A percentile compares a stretch with the other conserved stretches of the same genome.
Conservation (phyloP, 176 grass and related monocot species). For the Thalia dealbata region DNA sequence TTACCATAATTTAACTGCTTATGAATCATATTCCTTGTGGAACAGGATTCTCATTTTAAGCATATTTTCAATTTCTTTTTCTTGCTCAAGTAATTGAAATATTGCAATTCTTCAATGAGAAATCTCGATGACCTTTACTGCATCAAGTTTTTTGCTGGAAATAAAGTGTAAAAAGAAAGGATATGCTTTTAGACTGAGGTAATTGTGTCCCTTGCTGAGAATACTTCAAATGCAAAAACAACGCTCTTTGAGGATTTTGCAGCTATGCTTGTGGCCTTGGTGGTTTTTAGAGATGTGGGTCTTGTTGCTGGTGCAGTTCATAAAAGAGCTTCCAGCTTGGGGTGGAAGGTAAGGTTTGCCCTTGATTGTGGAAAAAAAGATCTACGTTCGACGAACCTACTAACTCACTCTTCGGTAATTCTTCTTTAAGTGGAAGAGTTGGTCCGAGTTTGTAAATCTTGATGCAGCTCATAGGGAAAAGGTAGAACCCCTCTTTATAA, state of each 20-base stretch:
- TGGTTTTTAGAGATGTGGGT: slow-evolving; percentile 66
- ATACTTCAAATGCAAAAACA: neutral
- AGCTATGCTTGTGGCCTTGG: slow-evolving; percentile 79
- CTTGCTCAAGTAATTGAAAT: neutral
- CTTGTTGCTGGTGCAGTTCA: slow-evolving; percentile 84
- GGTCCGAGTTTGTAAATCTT: slow-evolving; percentile 83
- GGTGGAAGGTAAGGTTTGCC: slow-evolving; percentile 63
- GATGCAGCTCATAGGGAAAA: slow-evolving; percentile 55
- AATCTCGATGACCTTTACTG: neutral
- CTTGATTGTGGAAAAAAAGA: slow-evolving; percentile 12
- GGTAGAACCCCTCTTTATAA: slow-evolving; percentile 85
- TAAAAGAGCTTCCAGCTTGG: slow-evolving; percentile 67
- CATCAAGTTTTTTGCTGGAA: neutral
- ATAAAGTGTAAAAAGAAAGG: too few species aligned
- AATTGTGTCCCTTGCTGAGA: neutral
- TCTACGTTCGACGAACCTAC: neutral
- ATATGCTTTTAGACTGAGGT: neutral
- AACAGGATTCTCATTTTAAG: neutral
- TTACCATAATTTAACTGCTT: neutral
- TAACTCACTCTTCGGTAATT: neutral
- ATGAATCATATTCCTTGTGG: neutral
- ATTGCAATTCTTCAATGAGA: neutral
- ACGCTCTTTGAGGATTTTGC: slow-evolving; percentile 12
- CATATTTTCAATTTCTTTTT: neutral
- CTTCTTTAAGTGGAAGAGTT: slow-evolving; percentile 60